These are phyloP conservation scores for Rhizopus microsporus DNA, from an alignment of 371 early-diverging fungal genomes.

Conservation along the genomic window DNA sequence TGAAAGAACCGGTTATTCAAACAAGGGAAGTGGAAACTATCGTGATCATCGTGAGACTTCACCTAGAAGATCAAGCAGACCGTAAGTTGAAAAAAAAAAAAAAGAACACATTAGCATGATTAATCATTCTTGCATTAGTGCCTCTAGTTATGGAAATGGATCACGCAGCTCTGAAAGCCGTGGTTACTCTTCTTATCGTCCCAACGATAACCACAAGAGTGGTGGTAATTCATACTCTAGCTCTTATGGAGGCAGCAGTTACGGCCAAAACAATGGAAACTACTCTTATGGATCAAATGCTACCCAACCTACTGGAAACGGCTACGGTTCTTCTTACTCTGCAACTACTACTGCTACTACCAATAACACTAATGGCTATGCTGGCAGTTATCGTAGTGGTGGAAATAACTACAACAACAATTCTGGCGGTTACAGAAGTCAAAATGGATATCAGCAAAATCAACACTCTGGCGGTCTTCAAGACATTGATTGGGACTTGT, in stretches of 20 bases:
- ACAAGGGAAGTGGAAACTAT: slow-evolving; percentile 25
- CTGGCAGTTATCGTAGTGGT: slow-evolving; percentile 35
- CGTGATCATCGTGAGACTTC: slow-evolving; percentile 40
- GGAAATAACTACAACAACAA: background rate
- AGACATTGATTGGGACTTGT: slow-evolving; percentile 71
- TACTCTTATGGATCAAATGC: slow-evolving; percentile 25
- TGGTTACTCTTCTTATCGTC: slow-evolving; percentile 46
- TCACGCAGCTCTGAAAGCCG: slow-evolving; percentile 46
- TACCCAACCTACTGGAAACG: slow-evolving; percentile 28
- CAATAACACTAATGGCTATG: slow-evolving; percentile 25
- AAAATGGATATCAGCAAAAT: slow-evolving; percentile 59
- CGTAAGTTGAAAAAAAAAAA: slow-evolving; percentile 22
- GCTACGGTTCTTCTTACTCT: slow-evolving; percentile 9
- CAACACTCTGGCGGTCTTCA: slow-evolving; percentile 61
- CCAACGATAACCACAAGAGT: slow-evolving; percentile 26
- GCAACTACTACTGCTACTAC: slow-evolving; percentile 26
- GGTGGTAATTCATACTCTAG: slow-evolving; percentile 19
- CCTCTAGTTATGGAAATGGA: slow-evolving; percentile 42
- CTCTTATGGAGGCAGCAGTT: slow-evolving; percentile 21
- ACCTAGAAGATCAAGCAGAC: slow-evolving; percentile 44
- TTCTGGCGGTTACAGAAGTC: slow-evolving; percentile 39
- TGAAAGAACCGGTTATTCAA: slow-evolving; percentile 16
- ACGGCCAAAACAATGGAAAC: slow-evolving; percentile 25
- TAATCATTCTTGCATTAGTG: slow-evolving; percentile 6
- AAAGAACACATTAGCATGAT: background rate